These are phyloP conservation scores for Saprolegnia diclina DNA, from an alignment of 352 stramenopile genomes.

Conservation along the genomic window DNA sequence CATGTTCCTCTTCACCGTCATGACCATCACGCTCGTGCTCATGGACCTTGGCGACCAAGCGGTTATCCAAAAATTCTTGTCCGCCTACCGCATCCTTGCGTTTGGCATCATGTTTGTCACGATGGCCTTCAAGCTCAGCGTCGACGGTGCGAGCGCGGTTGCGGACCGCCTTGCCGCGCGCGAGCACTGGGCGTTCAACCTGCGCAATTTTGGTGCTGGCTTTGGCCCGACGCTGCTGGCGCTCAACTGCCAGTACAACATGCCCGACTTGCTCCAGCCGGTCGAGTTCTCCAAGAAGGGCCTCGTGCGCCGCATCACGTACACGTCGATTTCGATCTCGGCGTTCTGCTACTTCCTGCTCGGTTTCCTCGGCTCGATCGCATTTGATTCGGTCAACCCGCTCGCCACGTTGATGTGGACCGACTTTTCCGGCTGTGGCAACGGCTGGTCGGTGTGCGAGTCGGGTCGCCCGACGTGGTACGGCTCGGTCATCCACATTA, in stretches of 20 bases:
- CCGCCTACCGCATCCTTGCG: slow-evolving; percentile 69
- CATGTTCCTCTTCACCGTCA: slow-evolving; percentile 66
- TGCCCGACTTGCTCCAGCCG: slow-evolving; percentile 77
- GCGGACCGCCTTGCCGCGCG: slow-evolving; percentile 39
- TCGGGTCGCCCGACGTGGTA: slow-evolving; percentile 33
- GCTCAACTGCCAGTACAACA: slow-evolving; percentile 86
- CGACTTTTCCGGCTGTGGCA: slow-evolving; percentile 70
- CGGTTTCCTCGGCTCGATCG: slow-evolving; percentile 58
- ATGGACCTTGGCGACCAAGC: slow-evolving; percentile 82
- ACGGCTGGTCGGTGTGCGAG: slow-evolving; percentile 56
- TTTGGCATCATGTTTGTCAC: slow-evolving; percentile 72
- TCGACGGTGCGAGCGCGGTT: slow-evolving; percentile 46
- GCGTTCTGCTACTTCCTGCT: slow-evolving; percentile 75
- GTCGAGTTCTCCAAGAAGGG: slow-evolving; percentile 52
- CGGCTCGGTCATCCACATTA: slow-evolving; percentile 58
- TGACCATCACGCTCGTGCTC: slow-evolving; percentile 76
- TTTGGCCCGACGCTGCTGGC: slow-evolving; percentile 76
- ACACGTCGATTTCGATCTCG: slow-evolving; percentile 55
- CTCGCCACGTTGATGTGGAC: slow-evolving; percentile 77
- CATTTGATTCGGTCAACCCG: slow-evolving; percentile 79
- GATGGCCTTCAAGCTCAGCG: slow-evolving; percentile 62
- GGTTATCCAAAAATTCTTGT: slow-evolving; percentile 75
- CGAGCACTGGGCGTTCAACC: slow-evolving; percentile 50
- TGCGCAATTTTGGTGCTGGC: slow-evolving; percentile 71
- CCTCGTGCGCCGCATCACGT: slow-evolving; percentile 53